Percentiles rank a stretch among this genome's conserved stretches.
Conservation (phyloP, 1,139 yeast species). For the Pichia sp. region DNA sequence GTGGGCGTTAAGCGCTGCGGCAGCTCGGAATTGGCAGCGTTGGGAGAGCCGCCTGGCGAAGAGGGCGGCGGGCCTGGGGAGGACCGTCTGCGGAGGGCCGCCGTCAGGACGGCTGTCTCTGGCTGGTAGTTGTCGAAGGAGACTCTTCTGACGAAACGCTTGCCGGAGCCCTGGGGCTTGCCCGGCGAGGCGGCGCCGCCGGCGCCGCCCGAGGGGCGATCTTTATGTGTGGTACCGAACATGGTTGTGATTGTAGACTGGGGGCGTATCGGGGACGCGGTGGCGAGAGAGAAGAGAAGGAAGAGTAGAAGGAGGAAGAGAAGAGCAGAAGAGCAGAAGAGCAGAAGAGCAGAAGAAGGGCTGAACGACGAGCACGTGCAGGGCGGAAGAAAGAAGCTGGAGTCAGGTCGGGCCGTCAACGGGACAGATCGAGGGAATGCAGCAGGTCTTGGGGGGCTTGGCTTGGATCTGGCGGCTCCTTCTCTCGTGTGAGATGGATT, state of each 20-base stretch:
- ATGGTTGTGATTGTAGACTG: background rate
- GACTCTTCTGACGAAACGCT: constrained; percentile 10
- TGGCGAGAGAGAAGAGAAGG: too few species aligned
- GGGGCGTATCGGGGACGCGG: too few species aligned
- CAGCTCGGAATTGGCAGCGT: background rate
- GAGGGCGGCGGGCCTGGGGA: too few species aligned
- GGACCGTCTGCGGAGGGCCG: background rate
- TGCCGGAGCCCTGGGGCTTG: background rate
- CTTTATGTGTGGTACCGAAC: background rate
- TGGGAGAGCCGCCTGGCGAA: background rate
- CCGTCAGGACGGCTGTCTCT: background rate
- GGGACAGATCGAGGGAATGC: background rate
- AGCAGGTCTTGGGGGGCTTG: background rate
- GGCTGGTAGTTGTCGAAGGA: constrained; percentile 24
- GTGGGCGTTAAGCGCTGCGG: background rate
- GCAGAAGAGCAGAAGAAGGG: background rate
- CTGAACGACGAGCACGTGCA: background rate
- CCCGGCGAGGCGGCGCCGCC: background rate
- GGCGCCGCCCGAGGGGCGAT: background rate
- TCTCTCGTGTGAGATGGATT: too few species aligned
- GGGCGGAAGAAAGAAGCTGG: too few species aligned
- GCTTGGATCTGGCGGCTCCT: too few species aligned
- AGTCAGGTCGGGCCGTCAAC: background rate
- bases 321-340: background rate
- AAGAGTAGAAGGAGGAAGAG: too few species aligned